Percentiles rank a stretch among this genome's conserved stretches.
Conservation (phyloP, 2,329 filamentous ascomycete species). For the Biscogniauxia marginata region DNA sequence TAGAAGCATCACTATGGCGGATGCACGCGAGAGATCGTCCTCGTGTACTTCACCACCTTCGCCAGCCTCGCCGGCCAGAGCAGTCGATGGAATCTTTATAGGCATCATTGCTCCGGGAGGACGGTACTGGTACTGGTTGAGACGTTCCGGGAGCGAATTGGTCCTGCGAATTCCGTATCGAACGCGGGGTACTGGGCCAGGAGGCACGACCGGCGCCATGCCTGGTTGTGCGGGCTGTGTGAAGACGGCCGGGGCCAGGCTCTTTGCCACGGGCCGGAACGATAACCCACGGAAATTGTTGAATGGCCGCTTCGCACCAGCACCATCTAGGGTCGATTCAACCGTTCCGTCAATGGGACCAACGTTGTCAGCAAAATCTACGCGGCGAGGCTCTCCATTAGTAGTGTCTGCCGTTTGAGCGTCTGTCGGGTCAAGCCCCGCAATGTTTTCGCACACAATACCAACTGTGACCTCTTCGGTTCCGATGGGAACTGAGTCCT, state of each 20-base stretch:
- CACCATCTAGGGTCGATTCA: conserved; percentile 25
- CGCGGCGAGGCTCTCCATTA: conserved; percentile 49
- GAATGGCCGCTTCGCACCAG: conserved; percentile 46
- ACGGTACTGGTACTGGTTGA: conserved; percentile 48
- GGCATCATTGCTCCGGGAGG: conserved; percentile 51
- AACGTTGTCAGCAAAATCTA: conserved; percentile 52
- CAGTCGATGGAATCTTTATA: conserved; percentile 42
- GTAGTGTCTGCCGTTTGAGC: conserved; percentile 10
- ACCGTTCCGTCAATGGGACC: conserved; percentile 25
- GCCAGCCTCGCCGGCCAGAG: conserved; percentile 31
- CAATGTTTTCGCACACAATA: conserved; percentile 32
- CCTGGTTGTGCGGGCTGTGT: conserved; percentile 41
- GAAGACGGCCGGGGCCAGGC: conserved; percentile 71
- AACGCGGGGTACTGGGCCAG: conserved; percentile 54
- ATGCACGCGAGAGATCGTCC: conserved; percentile 51
- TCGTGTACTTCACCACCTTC: conserved; percentile 37
- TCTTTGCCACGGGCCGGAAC: conserved; percentile 62
- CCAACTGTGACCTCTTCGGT: conserved; percentile 18
- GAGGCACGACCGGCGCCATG: conserved; percentile 27
- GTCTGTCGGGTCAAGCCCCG: conserved; percentile 23
- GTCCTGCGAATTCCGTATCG: conserved; percentile 68
- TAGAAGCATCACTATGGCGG: conserved; percentile 61
- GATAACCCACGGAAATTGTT: conserved; percentile 58
- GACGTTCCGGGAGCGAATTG: conserved; percentile 69
- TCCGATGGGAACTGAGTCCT: conserved; percentile 20